These are phyloP conservation scores for Yamadazyma sp. DNA, from an alignment of 805 yeast genomes.

Conservation along the genomic window DNA sequence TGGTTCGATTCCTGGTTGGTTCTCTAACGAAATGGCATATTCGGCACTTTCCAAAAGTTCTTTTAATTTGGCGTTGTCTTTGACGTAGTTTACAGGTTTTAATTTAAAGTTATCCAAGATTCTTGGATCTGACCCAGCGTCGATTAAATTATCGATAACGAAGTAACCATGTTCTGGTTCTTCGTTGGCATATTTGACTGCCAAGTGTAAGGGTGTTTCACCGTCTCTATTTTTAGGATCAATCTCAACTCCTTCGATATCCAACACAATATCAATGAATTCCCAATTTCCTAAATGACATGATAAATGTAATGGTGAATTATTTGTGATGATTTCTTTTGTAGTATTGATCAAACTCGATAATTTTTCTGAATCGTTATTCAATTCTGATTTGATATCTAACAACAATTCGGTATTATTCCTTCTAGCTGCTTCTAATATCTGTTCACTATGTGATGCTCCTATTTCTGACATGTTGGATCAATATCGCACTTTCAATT, in stretches of 20 bases:
- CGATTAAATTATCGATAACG: conserved; percentile 75
- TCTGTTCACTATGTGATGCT: conserved; percentile 70
- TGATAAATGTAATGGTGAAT: conserved; percentile 78
- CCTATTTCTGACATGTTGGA: conserved; percentile 25
- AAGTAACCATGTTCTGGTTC: conserved; percentile 86
- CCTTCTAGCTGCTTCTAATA: conserved; percentile 83
- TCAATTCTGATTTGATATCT: conserved; percentile 47
- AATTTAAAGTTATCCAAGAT: conserved; percentile 47
- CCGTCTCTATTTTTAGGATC: conserved; percentile 78
- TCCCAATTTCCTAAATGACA: conserved; percentile 83
- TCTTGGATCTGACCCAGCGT: conserved; percentile 86
- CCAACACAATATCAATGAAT: conserved; percentile 75
- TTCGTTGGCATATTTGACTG: conserved; percentile 69
- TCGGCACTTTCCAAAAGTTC: conserved; percentile 80
- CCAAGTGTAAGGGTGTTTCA: conserved; percentile 86
- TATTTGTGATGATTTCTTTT: conserved; percentile 67
- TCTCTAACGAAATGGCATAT: conserved; percentile 54
- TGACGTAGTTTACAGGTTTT: conserved; percentile 71
- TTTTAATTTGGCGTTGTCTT: conserved; percentile 52
- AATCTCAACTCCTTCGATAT: conserved; percentile 86
- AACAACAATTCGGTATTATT: conserved; percentile 76
- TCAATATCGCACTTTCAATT: too few species aligned
- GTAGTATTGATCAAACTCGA: conserved; percentile 61
- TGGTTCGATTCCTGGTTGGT: conserved; percentile 24
- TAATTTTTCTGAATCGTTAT: conserved; percentile 36